Percentiles rank a stretch among this genome's conserved stretches.
These are phyloP conservation scores for Phlebopus sp. DNA, from an alignment of 1,284 basidiomycete species.

Conservation along the genomic window DNA sequence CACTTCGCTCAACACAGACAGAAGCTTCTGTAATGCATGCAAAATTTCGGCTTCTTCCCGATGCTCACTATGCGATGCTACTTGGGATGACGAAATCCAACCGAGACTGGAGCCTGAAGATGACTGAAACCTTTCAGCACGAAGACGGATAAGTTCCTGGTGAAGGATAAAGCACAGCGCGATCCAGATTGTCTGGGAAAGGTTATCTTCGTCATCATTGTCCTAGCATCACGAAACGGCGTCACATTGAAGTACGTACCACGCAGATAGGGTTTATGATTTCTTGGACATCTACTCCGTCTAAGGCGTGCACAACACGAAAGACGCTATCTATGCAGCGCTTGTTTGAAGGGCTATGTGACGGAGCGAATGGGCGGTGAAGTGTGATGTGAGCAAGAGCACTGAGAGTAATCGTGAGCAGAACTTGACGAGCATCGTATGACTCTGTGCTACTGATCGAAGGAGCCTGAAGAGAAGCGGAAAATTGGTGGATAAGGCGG, in stretches of 20 bases:
- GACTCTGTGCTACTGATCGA: conserved; percentile 20
- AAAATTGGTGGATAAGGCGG: conserved; percentile 33
- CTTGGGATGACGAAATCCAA: not conserved
- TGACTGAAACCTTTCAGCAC: conserved; percentile 4
- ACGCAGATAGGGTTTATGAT: conserved; percentile 15
- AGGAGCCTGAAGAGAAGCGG: conserved; percentile 17
- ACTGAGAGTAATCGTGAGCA: conserved; percentile 19
- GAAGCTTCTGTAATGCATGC: not conserved
- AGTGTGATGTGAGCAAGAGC: conserved; percentile 39
- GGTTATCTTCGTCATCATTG: not conserved
- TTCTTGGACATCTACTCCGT: conserved; percentile 9
- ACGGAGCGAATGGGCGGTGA: conserved; percentile 30
- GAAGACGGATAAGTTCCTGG: conserved; percentile 19
- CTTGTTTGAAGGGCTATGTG: conserved; percentile 24
- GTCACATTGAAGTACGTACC: conserved; percentile 11
- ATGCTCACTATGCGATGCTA: not conserved
- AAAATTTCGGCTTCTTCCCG: conserved; percentile 1
- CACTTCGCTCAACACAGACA: not conserved
- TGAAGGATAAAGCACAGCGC: conserved; percentile 20
- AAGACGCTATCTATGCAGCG: conserved; percentile 29
- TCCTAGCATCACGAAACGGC: too few relatives aligned
- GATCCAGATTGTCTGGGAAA: conserved; percentile 25
- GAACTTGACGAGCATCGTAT: conserved; percentile 15
- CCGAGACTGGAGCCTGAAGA: not conserved
- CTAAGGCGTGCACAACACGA: conserved; percentile 14